Conservation (phyloP, 495 filamentous ascomycete genomes). For the Penicillium coffeae region DNA sequence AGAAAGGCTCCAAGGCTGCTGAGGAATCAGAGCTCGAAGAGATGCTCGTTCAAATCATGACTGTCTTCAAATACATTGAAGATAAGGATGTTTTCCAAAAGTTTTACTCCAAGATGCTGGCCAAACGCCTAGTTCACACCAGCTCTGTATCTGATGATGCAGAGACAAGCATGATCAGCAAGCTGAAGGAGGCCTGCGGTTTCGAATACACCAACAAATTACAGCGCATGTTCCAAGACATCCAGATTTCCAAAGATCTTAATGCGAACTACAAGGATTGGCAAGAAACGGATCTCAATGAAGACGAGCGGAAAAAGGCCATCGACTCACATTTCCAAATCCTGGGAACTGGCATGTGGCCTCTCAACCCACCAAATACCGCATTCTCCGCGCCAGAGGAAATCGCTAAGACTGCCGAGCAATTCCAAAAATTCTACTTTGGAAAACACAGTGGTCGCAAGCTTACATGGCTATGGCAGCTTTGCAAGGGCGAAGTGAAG, state of each 20-base stretch:
- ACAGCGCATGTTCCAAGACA: constrained; percentile 99
- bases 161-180: constrained; percentile 98
- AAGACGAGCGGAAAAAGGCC: constrained; percentile 54
- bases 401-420: constrained; percentile 80
- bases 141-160: constrained; percentile 95
- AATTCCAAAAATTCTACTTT: constrained; percentile 87
- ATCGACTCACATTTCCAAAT: constrained; percentile 82
- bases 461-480: constrained; percentile 95
- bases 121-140: constrained; percentile 88
- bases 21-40: constrained; percentile 93
- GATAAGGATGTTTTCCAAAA: constrained; percentile 99
- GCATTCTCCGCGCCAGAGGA: constrained; percentile 81
- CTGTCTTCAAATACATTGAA: constrained; percentile 99
- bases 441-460: constrained; percentile 95
- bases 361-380: constrained; percentile 77
- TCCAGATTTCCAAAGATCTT: constrained; percentile 96
- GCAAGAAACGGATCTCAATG: constrained; percentile 57
- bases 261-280: constrained; percentile 79
- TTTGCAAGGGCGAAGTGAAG: constrained; percentile 96
- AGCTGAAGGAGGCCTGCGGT: constrained; percentile 96
- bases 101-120: constrained; percentile 96
- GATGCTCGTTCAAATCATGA: constrained; percentile 94
- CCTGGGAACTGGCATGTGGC: constrained; percentile 97
- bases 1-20: constrained; percentile 84
- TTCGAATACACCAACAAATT: constrained; percentile 99